phyloP scores from a whole-genome alignment of 139 green algal species.

The Chlorella vulgaris region DNA sequence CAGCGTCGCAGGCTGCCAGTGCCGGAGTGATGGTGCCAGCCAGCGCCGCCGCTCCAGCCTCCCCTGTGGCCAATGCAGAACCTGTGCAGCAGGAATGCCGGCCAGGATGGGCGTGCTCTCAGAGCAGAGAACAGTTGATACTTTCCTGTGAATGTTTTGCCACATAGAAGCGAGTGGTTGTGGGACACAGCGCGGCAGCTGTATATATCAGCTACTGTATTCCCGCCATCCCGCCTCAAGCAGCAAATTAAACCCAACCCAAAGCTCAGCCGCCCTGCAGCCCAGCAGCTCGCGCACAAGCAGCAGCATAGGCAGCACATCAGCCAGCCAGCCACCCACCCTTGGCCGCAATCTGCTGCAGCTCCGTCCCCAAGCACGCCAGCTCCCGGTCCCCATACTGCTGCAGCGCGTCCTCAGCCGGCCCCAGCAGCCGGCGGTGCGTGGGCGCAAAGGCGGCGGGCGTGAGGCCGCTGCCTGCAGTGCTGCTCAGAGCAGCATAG shows the following conservation, averaged over 20 bases:
- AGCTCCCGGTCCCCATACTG: slow-evolving; percentile 52
- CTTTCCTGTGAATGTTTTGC: too few relatives aligned
- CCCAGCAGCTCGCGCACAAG: neutral
- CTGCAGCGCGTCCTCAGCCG: slow-evolving; percentile 45
- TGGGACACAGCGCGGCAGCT: too few relatives aligned
- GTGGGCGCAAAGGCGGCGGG: neutral
- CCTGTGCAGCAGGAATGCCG: slow-evolving; percentile 1
- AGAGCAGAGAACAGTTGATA: too few relatives aligned
- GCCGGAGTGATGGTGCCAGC: slow-evolving; percentile 9
- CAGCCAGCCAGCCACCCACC: slow-evolving; percentile 6
- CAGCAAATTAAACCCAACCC: neutral
- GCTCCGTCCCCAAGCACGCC: slow-evolving; percentile 27
- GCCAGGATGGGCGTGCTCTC: too few relatives aligned
- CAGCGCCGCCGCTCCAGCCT: slow-evolving; percentile 8
- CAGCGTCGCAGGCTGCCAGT: slow-evolving; percentile 34
- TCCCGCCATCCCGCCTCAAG: neutral
- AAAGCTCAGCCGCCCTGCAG: neutral
- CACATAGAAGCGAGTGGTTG: too few relatives aligned
- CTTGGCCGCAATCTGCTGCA: slow-evolving; percentile 30
- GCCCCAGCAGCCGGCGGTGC: slow-evolving; percentile 18
- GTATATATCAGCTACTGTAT: too few relatives aligned
- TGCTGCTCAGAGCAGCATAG: slow-evolving; percentile 10
- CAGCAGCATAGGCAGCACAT: neutral
- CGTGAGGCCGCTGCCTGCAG: neutral
- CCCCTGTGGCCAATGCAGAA: neutral